Base-by-base conservation (phyloP, 2,329 filamentous ascomycete genomes). In the Hypoxylon sp. region DNA sequence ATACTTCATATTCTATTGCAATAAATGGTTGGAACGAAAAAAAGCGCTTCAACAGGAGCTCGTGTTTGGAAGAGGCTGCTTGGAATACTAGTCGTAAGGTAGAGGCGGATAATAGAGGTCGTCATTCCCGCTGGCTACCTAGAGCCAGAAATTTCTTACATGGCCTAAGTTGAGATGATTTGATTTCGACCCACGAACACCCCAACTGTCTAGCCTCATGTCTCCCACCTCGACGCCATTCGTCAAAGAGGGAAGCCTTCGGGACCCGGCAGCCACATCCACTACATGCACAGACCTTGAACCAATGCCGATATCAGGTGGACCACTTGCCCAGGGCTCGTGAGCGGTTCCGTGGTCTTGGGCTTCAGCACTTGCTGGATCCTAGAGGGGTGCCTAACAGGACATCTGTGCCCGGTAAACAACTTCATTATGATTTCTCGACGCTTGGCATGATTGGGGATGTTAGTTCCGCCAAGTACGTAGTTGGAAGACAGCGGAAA, bases 401-500 rank as follows among this genome's bases (percentile, higher is more conserved):
- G 45, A 52, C 19, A 54, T 19, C 8, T 34, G 41, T 27, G 41
- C 45, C 11, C 25, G 50, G 39, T 30, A 60, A 30, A 34, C 32
- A 34, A 43, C 48, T 41, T 46, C 32, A 46, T 55, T 41, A 29
- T 11, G 21, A 54, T 25, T 56, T 32, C 53, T 59, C 21, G n/a
- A 55, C 51, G 52, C 67, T 69, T 69, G 64, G 67, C 64, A 21
- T 32, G 32, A 27, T 57, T 53, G 45, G 50, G 21, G 43, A 52
- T 54, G 16, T 61, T 16, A 53, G 45, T 47, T 45, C 61, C 58
- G 67, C 61, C 30, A 45, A 59, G 58, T 52, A 51, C n/a, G n/a
- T n/a, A n/a, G n/a, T 64, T 65, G 64, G 64, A 64, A 59, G 58
- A 34, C 52, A 39, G 64, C 64, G 64, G 68, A 61, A 64, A 58